Evolutionary conservation across 2,329 filamentous ascomycete species (phyloP).

Genomic region (Oidium heveae): DNA sequence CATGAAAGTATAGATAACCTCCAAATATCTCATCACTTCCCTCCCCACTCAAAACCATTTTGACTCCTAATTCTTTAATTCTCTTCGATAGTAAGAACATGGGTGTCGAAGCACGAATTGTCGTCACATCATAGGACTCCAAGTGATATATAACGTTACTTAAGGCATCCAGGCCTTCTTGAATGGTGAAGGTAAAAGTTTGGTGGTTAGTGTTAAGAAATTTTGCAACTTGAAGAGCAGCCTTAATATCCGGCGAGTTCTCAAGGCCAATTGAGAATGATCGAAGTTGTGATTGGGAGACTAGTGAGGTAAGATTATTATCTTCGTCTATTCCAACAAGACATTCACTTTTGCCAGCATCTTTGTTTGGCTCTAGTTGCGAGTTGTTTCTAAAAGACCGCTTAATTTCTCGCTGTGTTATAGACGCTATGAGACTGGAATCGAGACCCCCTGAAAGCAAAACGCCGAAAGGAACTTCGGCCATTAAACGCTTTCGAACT

Average conservation of each 20-base stretch:
- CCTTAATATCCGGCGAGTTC: slow-evolving; percentile 73
- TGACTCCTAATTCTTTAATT: slow-evolving; percentile 98
- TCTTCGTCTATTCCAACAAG: slow-evolving; percentile 89
- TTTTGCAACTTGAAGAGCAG: slow-evolving; percentile 77
- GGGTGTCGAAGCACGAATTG: slow-evolving; percentile 89
- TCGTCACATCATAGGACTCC: slow-evolving; percentile 94
- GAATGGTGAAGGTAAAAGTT: slow-evolving; percentile 92
- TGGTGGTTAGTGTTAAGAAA: slow-evolving; percentile 97
- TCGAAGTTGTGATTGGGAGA: slow-evolving; percentile 83
- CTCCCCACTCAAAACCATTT: slow-evolving; percentile 97
- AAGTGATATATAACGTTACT: slow-evolving; percentile 97
- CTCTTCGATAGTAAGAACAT: slow-evolving; percentile 97
- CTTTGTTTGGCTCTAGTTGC: slow-evolving; percentile 17
- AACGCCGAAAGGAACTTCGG: slow-evolving; percentile 93
- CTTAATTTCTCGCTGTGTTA: slow-evolving; percentile 79
- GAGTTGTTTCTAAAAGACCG: slow-evolving; percentile 27
- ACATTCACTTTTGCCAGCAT: slow-evolving; percentile 36
- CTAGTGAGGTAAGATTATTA: slow-evolving; percentile 68
- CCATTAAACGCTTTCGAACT: slow-evolving; percentile 93
- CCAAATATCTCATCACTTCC: slow-evolving; percentile 97
- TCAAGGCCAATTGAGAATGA: slow-evolving; percentile 96
- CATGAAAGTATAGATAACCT: slow-evolving; percentile 96
- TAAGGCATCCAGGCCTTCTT: slow-evolving; percentile 88
- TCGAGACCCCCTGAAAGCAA: slow-evolving; percentile 85
- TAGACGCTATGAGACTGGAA: slow-evolving; percentile 82